These are phyloP conservation scores for Gloeophyllum trabeum DNA, from an alignment of 768 basidiomycete species.

Conservation along the genomic window DNA sequence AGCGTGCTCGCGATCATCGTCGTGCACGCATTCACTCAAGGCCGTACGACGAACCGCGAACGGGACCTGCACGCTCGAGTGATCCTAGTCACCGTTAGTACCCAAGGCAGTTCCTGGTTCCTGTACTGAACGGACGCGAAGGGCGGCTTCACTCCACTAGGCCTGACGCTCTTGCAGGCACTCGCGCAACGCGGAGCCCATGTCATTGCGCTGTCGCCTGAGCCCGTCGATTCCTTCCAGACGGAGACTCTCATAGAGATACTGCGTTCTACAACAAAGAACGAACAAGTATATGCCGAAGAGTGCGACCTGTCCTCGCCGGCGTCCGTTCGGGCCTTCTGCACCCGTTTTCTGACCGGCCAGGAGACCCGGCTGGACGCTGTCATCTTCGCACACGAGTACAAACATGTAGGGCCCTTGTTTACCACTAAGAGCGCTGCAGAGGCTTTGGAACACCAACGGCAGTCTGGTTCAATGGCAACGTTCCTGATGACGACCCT, in stretches of 20 bases:
- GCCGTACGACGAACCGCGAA: constrained; percentile 59
- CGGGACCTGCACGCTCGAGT: constrained; percentile 64
- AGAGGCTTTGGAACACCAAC: constrained; percentile 20
- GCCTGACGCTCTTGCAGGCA: constrained; percentile 52
- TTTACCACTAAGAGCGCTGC: constrained; percentile 20
- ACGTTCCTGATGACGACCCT: constrained; percentile 74
- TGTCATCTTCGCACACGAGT: constrained; percentile 71
- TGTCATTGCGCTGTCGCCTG: constrained; percentile 60
- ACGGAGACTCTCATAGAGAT: constrained; percentile 54
- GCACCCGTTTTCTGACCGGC: constrained; percentile 51
- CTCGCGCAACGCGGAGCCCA: constrained; percentile 72
- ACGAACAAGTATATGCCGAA: constrained; percentile 73
- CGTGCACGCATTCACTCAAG: constrained; percentile 52
- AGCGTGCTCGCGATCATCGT: constrained; percentile 32
- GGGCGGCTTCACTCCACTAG: constrained; percentile 70
- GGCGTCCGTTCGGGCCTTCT: constrained; percentile 57
- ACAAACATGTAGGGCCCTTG: constrained; percentile 44
- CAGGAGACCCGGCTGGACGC: constrained; percentile 67
- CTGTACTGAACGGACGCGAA: constrained; percentile 14
- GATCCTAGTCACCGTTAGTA: constrained; percentile 54
- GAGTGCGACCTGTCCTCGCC: constrained; percentile 64
- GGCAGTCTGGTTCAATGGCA: constrained; percentile 45
- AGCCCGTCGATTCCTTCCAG: constrained; percentile 40
- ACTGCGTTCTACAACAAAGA: constrained; percentile 55
- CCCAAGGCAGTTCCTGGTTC: background rate